Evolutionary conservation across 164 flowering plant species (phyloP), one percentile per base, ranked within the genome.

Genomic region (Taxillus chinensis): DNA sequence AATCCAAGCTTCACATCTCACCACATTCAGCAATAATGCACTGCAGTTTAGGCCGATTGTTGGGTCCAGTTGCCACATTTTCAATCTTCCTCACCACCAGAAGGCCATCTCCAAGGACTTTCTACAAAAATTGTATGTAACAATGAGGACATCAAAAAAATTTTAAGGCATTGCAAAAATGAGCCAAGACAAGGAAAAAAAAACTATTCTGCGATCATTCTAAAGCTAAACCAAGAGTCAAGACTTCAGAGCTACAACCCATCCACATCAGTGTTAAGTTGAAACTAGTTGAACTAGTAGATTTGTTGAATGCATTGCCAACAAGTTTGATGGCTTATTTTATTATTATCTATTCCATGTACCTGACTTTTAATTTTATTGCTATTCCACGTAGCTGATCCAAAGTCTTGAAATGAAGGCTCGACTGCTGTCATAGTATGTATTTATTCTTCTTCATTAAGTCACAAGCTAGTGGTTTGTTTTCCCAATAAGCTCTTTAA

Each of bases 81-180:
- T 91, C 97, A 39, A 95, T 90, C 82, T 91, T 95, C 76, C 99
- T 80, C 43, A 95, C 75, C 2, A 89, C 95, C 78, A 95, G 67
- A 52, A 95, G 93, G 60, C 99, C 95, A 66, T 95, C 99, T 65
- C 96, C 99, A 41, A 95, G 80, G 62, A 95, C 99, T 68, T 95
- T 83, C 97, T 93, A 77, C 75, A 75, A 2, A 48, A 45, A 7
- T 55, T 11, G 7, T 5, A 27, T 7, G n/a, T 40, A 16, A 15
- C 15, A 40, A 14, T 17, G 8, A 57, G 10, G 54, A 45, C 46
- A 42, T 45, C 3, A 15, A 53, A 53, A 39, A 17, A 39, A 15
- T 12, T 7, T 15, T 49, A 57, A 15, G 57, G 16, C 37, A 9
- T 43, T 43, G 13, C 5, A 38, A n/a, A 57, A 8, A 62, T 39